Percentiles rank a stretch among this genome's conserved stretches.
These are phyloP conservation scores for Paramecium sonneborni DNA, from an alignment of 73 alveolate genomes.

Conservation along the genomic window DNA sequence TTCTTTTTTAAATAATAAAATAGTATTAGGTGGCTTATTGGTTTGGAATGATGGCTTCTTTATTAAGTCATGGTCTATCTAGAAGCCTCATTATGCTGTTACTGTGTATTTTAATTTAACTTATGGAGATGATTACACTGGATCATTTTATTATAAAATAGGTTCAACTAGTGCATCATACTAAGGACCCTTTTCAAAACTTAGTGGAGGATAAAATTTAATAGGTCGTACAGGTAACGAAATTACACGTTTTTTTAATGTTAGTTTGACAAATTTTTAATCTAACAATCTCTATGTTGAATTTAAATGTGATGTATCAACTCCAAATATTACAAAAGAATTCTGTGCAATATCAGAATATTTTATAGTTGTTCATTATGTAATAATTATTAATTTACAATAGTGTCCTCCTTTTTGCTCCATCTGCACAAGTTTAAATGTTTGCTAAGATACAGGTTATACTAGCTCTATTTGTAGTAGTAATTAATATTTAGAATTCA, in stretches of 20 bases:
- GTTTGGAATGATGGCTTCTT: not conserved
- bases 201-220: too few species aligned
- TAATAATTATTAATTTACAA: not conserved
- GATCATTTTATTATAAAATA: not conserved
- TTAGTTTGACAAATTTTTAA: too few species aligned
- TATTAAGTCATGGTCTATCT: not conserved
- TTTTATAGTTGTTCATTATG: not conserved
- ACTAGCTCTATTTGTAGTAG: not conserved
- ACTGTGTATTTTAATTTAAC: not conserved
- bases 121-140: not conserved
- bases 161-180: not conserved
- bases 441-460: not conserved
- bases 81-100: not conserved
- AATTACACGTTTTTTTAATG: too few species aligned
- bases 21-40: not conserved
- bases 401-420: not conserved
- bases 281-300: too few species aligned
- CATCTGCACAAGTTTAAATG: not conserved
- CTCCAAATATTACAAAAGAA: too few species aligned
- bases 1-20: not conserved
- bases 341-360: too few species aligned
- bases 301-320: too few species aligned
- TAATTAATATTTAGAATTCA: not conserved
- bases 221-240: too few species aligned
- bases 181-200: too few species aligned